Evolutionary conservation across 768 basidiomycete genomes (phyloP), one percentile per base, ranked within the genome.

Genomic region (Cyclocybe cylindracea): DNA sequence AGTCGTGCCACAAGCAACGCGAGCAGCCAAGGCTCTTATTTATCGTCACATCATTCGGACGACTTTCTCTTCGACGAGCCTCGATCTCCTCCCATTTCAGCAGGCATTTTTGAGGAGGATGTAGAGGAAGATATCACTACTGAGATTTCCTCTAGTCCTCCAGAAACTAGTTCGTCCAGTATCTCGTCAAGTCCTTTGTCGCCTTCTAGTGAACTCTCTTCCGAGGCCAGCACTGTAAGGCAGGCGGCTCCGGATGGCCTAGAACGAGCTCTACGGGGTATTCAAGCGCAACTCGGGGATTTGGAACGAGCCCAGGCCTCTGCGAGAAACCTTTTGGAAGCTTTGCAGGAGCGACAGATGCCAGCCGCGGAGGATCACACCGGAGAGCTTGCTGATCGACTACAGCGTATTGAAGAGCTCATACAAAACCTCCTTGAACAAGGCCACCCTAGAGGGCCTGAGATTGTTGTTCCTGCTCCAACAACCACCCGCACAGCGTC

Each of bases 11-110:
- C 70, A 1, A 78, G 75, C 54, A 70, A 65, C n/a, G 72, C 70
- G 11, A 76, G 73, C 56, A 75, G 73, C 49, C 60, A 73, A 24
- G 58, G 61, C 0, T 79, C 76, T 0, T 80, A 72, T 58, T 51
- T 80, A 33, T 79, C 79, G 2, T 80, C 79, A 1, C 86, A 88
- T 54, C 86, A 91, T 55, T 92, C 91, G 0, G 90, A 93, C 49
- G 89, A 89, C 56, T 70, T 74, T 69, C 71, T 71, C 53, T 75
- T 65, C 35, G 64, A 65, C 62, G 78, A 72, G 11, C 48, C 16
- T 50, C 50, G 7, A 39, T 41, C 46, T 6, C 53, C 54, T 3
- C 32, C 40, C 11, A 11, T 19, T 48, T 38, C 5, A 11, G n/a
- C 10, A 10, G 10, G 4, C 35, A 48, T 13, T 35, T 11, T 31